These are phyloP conservation scores for Oxytropis ochrocephala DNA, from an alignment of 306 rosid genomes.

Conservation along the genomic window DNA sequence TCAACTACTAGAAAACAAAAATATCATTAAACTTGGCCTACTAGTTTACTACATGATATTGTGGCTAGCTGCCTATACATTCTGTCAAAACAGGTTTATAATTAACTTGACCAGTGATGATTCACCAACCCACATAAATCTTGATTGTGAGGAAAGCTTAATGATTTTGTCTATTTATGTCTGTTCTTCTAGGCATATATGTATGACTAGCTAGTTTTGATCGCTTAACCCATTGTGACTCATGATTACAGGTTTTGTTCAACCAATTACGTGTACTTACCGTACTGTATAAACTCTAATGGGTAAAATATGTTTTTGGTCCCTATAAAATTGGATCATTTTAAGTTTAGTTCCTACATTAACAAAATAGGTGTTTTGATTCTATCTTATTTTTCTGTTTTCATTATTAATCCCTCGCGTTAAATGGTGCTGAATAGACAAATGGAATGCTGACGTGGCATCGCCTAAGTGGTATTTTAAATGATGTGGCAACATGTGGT, in stretches of 20 bases:
- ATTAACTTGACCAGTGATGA: not conserved
- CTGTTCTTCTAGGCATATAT: not conserved
- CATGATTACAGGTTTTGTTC: not conserved
- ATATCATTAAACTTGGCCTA: not conserved
- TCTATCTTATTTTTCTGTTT: too few relatives aligned
- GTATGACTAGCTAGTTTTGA: not conserved
- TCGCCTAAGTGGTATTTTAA: too few relatives aligned
- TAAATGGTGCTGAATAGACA: too few relatives aligned
- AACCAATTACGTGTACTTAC: not conserved
- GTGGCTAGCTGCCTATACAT: not conserved
- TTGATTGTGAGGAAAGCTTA: slow-evolving; percentile 19
- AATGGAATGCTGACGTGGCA: too few relatives aligned
- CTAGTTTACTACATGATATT: not conserved
- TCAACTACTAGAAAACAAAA: not conserved
- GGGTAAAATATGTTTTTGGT: too few relatives aligned
- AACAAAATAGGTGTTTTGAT: too few relatives aligned
- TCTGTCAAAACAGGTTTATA: not conserved
- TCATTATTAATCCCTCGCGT: too few relatives aligned
- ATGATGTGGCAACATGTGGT: too few relatives aligned
- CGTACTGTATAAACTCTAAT: not conserved
- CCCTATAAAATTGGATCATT: too few relatives aligned
- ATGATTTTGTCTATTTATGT: not conserved
- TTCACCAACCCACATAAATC: slow-evolving; percentile 19
- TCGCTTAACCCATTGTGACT: not conserved
- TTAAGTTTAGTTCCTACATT: too few relatives aligned